Percentiles rank a stretch among this genome's conserved stretches.
phyloP scores from a whole-genome alignment of 2,329 filamentous ascomycete genomes.

The Elsinoe batatas region DNA sequence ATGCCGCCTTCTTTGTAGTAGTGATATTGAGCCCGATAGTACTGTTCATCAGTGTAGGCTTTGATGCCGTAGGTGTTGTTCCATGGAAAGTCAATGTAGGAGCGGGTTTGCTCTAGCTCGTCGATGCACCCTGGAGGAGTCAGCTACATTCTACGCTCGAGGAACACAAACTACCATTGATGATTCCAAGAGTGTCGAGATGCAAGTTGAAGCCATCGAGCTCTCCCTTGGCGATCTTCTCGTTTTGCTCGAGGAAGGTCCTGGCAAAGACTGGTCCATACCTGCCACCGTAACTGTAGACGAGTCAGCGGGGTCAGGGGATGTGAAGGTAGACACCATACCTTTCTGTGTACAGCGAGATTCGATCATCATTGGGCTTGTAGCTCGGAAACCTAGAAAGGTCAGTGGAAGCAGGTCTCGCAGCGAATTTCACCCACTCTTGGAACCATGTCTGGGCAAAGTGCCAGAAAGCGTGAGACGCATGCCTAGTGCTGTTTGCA shows the following conservation, averaged over 20 bases:
- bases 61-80: constrained; percentile 52
- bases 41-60: constrained; percentile 38
- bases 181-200: constrained; percentile 43
- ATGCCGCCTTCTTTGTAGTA: constrained; percentile 42
- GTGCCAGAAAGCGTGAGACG: constrained; percentile 47
- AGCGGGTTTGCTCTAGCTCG: constrained; percentile 37
- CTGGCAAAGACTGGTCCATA: constrained; percentile 43
- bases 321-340: constrained; percentile 31
- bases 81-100: constrained; percentile 32
- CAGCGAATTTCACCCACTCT: constrained; percentile 12
- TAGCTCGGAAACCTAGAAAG: constrained; percentile 21
- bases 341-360: constrained; percentile 60
- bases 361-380: constrained; percentile 37
- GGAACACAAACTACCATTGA: constrained; percentile 34
- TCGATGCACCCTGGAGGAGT: constrained; percentile 52
- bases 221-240: constrained; percentile 41
- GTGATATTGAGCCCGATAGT: constrained; percentile 35
- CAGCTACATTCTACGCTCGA: background rate
- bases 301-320: background rate
- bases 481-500: constrained; percentile 24
- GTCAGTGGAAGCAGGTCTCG: background rate
- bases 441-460: constrained; percentile 47
- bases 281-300: constrained; percentile 46
- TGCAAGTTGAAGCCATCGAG: constrained; percentile 33
- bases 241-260: constrained; percentile 50